Conservation (phyloP, 306 rosid genomes). For the Cajanus cajan region DNA sequence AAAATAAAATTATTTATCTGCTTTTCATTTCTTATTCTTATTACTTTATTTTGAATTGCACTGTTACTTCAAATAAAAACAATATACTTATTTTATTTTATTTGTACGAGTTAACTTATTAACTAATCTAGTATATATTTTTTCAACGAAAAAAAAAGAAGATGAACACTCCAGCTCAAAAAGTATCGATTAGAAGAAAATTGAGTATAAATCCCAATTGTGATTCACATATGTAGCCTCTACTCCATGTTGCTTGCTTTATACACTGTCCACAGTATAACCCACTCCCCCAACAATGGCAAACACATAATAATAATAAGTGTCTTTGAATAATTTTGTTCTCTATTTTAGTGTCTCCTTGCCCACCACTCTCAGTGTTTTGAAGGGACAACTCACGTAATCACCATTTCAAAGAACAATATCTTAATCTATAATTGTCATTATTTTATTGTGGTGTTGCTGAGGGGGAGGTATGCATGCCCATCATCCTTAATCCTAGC, state of each 20-base stretch:
- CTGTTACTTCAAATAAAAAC: too few relatives aligned
- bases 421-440: background rate
- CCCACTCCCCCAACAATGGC: constrained; percentile 50
- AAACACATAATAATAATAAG: constrained; percentile 41
- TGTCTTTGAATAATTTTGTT: constrained; percentile 40
- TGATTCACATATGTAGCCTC: background rate
- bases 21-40: too few relatives aligned
- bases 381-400: constrained; percentile 14
- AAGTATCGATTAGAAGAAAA: background rate
- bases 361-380: constrained; percentile 29
- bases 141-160: too few relatives aligned
- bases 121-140: too few relatives aligned
- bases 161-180: too few relatives aligned
- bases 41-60: too few relatives aligned
- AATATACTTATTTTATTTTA: too few relatives aligned
- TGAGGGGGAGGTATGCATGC: constrained; percentile 30
- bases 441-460: constrained; percentile 34
- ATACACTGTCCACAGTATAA: constrained; percentile 6
- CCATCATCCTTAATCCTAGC: constrained; percentile 23
- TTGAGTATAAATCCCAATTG: background rate
- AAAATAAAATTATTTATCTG: too few relatives aligned
- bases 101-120: too few relatives aligned
- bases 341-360: constrained; percentile 34
- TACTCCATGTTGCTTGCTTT: constrained; percentile 12
- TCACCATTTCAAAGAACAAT: constrained; percentile 3